Conservation (phyloP, 2,329 filamentous ascomycete genomes). For the Diaporthe batatas region DNA sequence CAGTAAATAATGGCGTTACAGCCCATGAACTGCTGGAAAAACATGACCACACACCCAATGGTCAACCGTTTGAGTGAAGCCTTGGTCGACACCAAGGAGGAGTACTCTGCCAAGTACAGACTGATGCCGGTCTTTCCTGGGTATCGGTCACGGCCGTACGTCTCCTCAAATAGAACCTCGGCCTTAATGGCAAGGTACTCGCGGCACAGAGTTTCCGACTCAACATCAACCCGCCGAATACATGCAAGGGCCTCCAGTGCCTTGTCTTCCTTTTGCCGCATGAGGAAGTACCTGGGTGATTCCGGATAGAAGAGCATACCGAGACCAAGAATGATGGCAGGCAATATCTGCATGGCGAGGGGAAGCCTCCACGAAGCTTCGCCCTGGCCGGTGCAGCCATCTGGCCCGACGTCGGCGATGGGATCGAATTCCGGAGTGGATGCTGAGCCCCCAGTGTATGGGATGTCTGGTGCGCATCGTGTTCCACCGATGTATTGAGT, state of each 20-base stretch:
- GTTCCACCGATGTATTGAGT: constrained; percentile 58
- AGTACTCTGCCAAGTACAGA: constrained; percentile 51
- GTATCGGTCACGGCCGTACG: constrained; percentile 47
- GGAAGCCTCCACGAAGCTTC: constrained; percentile 61
- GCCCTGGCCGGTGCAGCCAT: constrained; percentile 60
- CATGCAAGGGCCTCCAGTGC: constrained; percentile 50
- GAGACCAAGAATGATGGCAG: constrained; percentile 65
- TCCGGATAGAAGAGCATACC: constrained; percentile 67
- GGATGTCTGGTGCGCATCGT: constrained; percentile 60
- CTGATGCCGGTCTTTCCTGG: constrained; percentile 49
- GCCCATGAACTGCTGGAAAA: constrained; percentile 62
- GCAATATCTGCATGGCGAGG: constrained; percentile 65
- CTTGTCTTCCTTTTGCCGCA: constrained; percentile 50
- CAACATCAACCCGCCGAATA: constrained; percentile 51
- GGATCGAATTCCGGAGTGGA: constrained; percentile 57
- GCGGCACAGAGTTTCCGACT: constrained; percentile 48
- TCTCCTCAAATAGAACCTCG: constrained; percentile 54
- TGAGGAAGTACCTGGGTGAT: constrained; percentile 53
- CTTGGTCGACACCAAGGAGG: constrained; percentile 49
- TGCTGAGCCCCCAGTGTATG: constrained; percentile 59
- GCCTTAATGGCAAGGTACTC: constrained; percentile 55
- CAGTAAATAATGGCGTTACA: constrained; percentile 63
- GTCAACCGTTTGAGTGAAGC: constrained; percentile 58
- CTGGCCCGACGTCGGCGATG: constrained; percentile 54
- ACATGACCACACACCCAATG: constrained; percentile 69